Conservation (phyloP, 257 asterid genomes). For the Nicotiana tabacum region DNA sequence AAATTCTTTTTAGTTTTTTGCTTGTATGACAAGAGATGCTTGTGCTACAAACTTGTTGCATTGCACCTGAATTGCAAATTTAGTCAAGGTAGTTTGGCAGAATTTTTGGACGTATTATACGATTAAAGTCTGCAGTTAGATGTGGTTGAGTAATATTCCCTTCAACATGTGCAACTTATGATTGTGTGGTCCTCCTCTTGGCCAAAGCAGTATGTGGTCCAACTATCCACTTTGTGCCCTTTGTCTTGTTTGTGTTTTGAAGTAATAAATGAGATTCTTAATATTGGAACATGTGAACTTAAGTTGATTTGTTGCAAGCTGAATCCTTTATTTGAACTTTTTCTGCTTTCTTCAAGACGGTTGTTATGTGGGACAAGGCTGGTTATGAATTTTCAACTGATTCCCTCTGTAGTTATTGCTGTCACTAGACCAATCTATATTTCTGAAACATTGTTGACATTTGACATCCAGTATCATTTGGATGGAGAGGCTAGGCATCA, state of each 20-base stretch:
- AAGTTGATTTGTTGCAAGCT: not conserved
- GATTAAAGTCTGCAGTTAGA: not conserved
- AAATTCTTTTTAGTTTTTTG: not conserved
- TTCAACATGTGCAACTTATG: not conserved
- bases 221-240: not conserved
- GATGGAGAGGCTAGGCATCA: conserved; percentile 5
- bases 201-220: not conserved
- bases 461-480: conserved; percentile 11
- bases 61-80: not conserved
- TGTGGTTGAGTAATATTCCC: not conserved
- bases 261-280: not conserved
- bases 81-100: not conserved
- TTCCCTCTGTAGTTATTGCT: not conserved
- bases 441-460: not conserved
- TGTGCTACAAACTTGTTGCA: not conserved
- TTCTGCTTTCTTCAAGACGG: not conserved
- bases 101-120: not conserved
- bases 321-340: not conserved
- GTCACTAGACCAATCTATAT: not conserved
- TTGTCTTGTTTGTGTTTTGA: not conserved
- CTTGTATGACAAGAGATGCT: not conserved
- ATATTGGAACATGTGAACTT: not conserved
- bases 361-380: not conserved
- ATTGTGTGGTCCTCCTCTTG: not conserved
- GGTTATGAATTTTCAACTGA: not conserved